A percentile compares a stretch with the other conserved stretches of the same genome.
Conservation (phyloP, 495 filamentous ascomycete species). For the Amniculicola lignicola region DNA sequence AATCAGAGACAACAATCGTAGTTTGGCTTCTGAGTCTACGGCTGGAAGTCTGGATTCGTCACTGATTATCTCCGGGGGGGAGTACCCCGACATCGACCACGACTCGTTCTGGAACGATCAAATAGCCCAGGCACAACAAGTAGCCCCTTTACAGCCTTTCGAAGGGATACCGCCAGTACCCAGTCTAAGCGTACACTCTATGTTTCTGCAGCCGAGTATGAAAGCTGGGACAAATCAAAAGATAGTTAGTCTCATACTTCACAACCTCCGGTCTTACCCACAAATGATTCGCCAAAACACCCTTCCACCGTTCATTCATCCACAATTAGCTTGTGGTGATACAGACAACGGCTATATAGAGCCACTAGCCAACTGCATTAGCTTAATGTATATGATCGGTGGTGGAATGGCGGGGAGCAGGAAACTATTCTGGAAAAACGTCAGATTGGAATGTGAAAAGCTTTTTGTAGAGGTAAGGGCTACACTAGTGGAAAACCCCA, state of each 20-base stretch:
- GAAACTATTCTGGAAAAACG: conserved; percentile 49
- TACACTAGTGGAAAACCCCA: conserved; percentile 3
- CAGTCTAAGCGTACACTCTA: conserved; percentile 35
- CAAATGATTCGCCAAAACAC: conserved; percentile 43
- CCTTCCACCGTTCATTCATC: conserved; percentile 41
- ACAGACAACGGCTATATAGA: conserved; percentile 40
- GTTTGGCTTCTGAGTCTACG: too few relatives aligned
- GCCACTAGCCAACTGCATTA: conserved; percentile 48
- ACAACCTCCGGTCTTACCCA: conserved; percentile 48
- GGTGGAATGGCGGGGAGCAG: conserved; percentile 39
- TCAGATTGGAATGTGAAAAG: conserved; percentile 47
- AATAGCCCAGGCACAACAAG: conserved; percentile 23
- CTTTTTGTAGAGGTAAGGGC: conserved; percentile 42
- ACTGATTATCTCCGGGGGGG: too few relatives aligned
- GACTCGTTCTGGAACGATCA: conserved; percentile 16
- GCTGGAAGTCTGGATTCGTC: too few relatives aligned
- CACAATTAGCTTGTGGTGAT: conserved; percentile 28
- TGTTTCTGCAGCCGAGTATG: conserved; percentile 38
- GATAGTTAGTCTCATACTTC: conserved; percentile 43
- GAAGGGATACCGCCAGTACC: conserved; percentile 38
- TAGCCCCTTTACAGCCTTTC: conserved; percentile 16
- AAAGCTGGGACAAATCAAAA: conserved; percentile 38
- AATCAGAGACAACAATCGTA: too few relatives aligned
- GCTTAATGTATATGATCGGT: conserved; percentile 45
- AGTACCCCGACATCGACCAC: too few relatives aligned